Percentiles rank a stretch among this genome's conserved stretches.
phyloP scores from a whole-genome alignment of 192 early-diverging fungal species.

The Linnemannia schmuckeri region DNA sequence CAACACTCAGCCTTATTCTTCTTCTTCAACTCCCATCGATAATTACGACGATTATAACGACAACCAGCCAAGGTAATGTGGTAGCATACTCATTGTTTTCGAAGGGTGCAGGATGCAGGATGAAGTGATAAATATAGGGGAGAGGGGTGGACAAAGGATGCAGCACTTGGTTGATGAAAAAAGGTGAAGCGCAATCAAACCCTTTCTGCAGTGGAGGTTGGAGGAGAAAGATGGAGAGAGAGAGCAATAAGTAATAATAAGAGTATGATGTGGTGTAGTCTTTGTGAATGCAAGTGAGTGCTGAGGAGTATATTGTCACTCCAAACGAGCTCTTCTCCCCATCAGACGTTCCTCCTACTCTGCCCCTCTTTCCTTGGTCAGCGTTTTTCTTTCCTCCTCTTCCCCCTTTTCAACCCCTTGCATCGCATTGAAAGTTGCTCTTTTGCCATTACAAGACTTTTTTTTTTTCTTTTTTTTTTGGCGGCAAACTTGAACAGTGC shows the following conservation, averaged over 20 bases:
- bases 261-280: not conserved
- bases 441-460: not conserved
- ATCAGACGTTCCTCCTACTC: not conserved
- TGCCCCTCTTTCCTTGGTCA: constrained; percentile 1
- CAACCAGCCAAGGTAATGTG: not conserved
- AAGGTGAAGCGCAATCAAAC: no score
- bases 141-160: no score
- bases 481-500: not conserved
- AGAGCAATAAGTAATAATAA: not conserved
- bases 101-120: no score
- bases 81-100: not conserved
- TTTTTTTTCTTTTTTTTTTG: not conserved
- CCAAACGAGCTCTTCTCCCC: not conserved
- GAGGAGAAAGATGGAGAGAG: not conserved
- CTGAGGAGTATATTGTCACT: not conserved
- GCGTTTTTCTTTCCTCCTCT: constrained; percentile 5
- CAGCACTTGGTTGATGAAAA: no score
- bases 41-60: not conserved
- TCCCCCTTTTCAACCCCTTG: not conserved
- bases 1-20: not conserved
- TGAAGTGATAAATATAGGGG: no score
- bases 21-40: not conserved
- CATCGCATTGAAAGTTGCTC: not conserved
- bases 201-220: no score
- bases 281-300: not conserved